Evolutionary conservation across 768 basidiomycete genomes (phyloP), one percentile per base, ranked within the genome.

Genomic region (Tylopilus rubrobrunneus): DNA sequence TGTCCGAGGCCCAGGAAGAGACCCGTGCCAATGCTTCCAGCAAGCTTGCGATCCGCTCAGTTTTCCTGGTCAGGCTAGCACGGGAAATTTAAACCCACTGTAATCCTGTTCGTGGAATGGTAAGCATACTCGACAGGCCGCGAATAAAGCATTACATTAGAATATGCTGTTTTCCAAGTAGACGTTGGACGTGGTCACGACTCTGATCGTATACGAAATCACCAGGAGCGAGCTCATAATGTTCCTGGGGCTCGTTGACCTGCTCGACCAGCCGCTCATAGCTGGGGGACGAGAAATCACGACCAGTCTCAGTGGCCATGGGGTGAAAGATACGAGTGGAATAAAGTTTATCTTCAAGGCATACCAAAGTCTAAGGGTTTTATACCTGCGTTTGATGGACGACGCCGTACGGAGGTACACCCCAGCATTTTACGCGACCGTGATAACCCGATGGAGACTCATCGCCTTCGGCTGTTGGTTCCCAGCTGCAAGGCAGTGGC

Each of bases 1-100:
- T 64, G 39, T 27, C 69, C 67, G 14, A 70, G 58, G 15, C 69
- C 69, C 9, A 67, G 46, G 52, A 70, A 70, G 19, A 70, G 61
- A 15, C 69, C 69, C 0, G 67, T 68, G 14, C 68, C 67, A 21
- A 70, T 64, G 3, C 56, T 61, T 19, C 69, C 67, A 12, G 65
- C 67, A 52, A 70, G 57, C 64, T 65, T 45, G 48, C 42, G 28
- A 29, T 14, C 23, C 21, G 17, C 7, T 63, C 39, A 61, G 43
- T 23, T 31, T 34, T 8, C 14, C 12, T 28, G 31, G 0, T 7
- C 8, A 40, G 3, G 33, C 3, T 19, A 19, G 10, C 14, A 51
- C 23, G 17, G 52, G 15, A 54, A 27, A 14, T 14, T 29, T 15
- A 7, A 23, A 53, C 64, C 21, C 49, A 65, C 63, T 7, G 61